These are phyloP conservation scores for Suhomyces prunicola DNA, from an alignment of 805 yeast species.

Conservation along the genomic window DNA sequence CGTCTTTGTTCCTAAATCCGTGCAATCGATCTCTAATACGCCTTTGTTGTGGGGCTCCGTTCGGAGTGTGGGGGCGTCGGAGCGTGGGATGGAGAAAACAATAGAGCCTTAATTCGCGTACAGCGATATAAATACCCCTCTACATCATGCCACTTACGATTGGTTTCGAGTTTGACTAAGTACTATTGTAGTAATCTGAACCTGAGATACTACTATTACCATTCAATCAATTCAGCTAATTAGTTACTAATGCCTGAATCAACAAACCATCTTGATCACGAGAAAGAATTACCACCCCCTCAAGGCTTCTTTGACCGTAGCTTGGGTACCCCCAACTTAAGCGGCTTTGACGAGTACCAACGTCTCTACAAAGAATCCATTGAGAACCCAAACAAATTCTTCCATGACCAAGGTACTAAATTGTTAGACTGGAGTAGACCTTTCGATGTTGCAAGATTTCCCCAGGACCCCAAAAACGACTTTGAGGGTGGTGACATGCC, in stretches of 20 bases:
- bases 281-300: constrained; percentile 31
- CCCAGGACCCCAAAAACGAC: constrained; percentile 46
- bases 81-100: neutral
- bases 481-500: constrained; percentile 63
- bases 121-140: neutral
- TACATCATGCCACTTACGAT: neutral
- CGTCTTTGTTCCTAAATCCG: neutral
- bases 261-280: constrained; percentile 31
- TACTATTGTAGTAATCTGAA: neutral
- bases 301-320: constrained; percentile 42
- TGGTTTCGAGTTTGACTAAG: neutral
- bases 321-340: constrained; percentile 44
- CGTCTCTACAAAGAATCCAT: constrained; percentile 54
- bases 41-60: neutral
- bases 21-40: neutral
- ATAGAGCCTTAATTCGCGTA: neutral
- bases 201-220: neutral
- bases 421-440: constrained; percentile 52
- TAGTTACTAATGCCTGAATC: constrained; percentile 5
- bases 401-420: constrained; percentile 51
- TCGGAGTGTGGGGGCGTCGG: constrained; percentile 2
- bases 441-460: constrained; percentile 47
- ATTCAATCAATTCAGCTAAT: too few relatives aligned
- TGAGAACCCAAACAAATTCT: constrained; percentile 52
- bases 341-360: constrained; percentile 49